Evolutionary conservation across 2,329 filamentous ascomycete genomes (phyloP), one percentile per base, ranked within the genome.

Genomic region (Botrytis deweyae): DNA sequence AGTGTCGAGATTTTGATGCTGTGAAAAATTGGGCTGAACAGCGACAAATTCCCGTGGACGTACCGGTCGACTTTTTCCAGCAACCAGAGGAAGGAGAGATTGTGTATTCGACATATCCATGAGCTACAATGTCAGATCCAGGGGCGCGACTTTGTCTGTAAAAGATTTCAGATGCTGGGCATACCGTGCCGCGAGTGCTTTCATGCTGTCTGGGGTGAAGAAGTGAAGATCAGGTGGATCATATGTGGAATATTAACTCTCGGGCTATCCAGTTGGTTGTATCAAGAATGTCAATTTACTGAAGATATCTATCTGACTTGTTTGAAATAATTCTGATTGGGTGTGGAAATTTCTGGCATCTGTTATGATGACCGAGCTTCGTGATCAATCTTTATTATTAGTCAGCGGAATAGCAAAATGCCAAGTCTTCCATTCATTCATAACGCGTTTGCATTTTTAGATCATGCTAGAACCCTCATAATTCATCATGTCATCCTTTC

Each of bases 1-100:
- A 82, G 55, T 88, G 87, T 76, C 83, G 84, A 7, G 85, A 88
- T 76, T 88, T 85, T 72, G 86, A 88, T 44, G 83, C 81, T 1
- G 82, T 88, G 33, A 81, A 86, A 29, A 74, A 79, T 49, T 89
- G 86, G 86, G 86, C 86, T 0, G 82, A 87, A 76, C 80, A 79
- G 61, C 83, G 85, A 74, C 86, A 88, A 78, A 78, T 85, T 66
- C 74, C 77, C 0, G 73, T 74, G 65, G 52, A 70, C 18, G 75
- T 78, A 12, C 75, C 79, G 9, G 55, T 72, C 9, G 79, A 80
- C 61, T 81, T 78, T 72, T 76, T 80, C 68, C 72, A 75, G 65
- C 76, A 74, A n/a, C 78, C 78, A 22, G 73, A 73, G 42, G 49
- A 71, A 59, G 73, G 70, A 4, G 75, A 79, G 52, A 70, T 33